A percentile compares a stretch with the other conserved stretches of the same genome.
These are phyloP conservation scores for Gaillardinia entomophila DNA, from an alignment of 805 yeast genomes.

Conservation along the genomic window DNA sequence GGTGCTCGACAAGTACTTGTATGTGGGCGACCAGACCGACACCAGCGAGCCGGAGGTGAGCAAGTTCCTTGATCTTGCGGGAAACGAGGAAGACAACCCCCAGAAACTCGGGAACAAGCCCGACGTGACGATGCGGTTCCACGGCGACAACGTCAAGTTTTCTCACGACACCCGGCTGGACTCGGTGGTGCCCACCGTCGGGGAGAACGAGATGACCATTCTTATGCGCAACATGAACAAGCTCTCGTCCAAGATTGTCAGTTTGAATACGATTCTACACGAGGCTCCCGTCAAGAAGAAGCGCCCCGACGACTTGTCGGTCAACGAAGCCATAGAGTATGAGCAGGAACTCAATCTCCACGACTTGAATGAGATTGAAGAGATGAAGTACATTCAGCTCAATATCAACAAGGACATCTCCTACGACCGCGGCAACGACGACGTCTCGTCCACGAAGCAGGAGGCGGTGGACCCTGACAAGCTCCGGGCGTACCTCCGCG, in stretches of 20 bases:
- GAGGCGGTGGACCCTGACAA: conserved; percentile 5
- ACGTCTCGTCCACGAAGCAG: conserved; percentile 1
- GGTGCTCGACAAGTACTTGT: conserved; percentile 77
- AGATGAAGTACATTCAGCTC: conserved; percentile 49
- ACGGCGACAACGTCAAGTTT: conserved; percentile 35
- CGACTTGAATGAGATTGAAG: conserved; percentile 46
- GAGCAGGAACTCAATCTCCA: conserved; percentile 42
- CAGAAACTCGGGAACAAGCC: conserved; percentile 74
- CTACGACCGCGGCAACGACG: conserved; percentile 12
- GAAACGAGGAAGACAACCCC: conserved; percentile 77
- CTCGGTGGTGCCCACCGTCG: conserved; percentile 3
- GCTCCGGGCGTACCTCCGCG: conserved; percentile 11
- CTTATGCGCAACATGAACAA: conserved; percentile 86
- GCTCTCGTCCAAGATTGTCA: conserved; percentile 75
- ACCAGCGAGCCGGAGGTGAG: conserved; percentile 44
- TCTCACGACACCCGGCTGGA: conserved; percentile 2
- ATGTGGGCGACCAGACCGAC: conserved; percentile 56
- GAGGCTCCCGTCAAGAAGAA: not conserved
- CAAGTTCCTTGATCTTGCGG: conserved; percentile 71
- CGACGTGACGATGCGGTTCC: conserved; percentile 79
- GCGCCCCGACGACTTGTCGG: conserved; percentile 4
- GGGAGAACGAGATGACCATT: conserved; percentile 61
- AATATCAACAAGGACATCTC: conserved; percentile 23
- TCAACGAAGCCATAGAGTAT: conserved; percentile 24
- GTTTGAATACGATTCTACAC: conserved; percentile 5